Evolutionary conservation across 805 yeast genomes (phyloP), one percentile per base, ranked within the genome.

Genomic region (Yamadazyma sp.): DNA sequence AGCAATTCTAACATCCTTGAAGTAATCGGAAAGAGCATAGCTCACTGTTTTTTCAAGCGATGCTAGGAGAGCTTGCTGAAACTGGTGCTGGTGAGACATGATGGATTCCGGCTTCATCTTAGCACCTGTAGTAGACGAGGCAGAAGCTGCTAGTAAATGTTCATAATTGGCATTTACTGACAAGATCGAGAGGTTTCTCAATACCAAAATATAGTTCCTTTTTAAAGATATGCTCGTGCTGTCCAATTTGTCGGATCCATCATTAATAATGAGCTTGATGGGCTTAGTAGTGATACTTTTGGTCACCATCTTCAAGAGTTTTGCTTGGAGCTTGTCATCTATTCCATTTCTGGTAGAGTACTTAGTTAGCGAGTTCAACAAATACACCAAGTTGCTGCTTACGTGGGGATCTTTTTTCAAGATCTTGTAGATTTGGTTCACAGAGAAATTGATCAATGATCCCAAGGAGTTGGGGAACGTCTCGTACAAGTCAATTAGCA

Each of bases 91-190:
- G 35, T 57, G 68, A 6, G 52, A 32, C 71, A 67, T 66, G 26
- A 68, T 54, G 2, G 62, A 48, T 38, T 68, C 73, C 0, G 74
- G 73, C 34, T 66, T 66, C 58, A 64, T 41, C 45, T 66, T 68
- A 3, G 70, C 56, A 5, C 68, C 64, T 1, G 67, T 57, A 0
- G 64, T 51, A 5, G 55, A 44, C 1, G 71, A 60, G 1, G 68
- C 52, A 2, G 71, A 64, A 10, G 49, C 37, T 9, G 69, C 60
- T 26, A 68, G 49, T 25, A 68, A 50, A 26, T 49, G 48, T 43
- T 67, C 71, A 44, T 68, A 67, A 47, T 66, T 57, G 5, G 71
- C 48, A 11, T 62, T 45, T 1, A 59, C 53, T 10, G 61, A 49
- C n/a, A 69, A 51, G 1, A 65, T 32, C 21, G 65, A 49, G 6